Evolutionary conservation across 768 basidiomycete species (phyloP), one percentile per base, ranked within the genome.

Genomic region (Psilocybe sp.): DNA sequence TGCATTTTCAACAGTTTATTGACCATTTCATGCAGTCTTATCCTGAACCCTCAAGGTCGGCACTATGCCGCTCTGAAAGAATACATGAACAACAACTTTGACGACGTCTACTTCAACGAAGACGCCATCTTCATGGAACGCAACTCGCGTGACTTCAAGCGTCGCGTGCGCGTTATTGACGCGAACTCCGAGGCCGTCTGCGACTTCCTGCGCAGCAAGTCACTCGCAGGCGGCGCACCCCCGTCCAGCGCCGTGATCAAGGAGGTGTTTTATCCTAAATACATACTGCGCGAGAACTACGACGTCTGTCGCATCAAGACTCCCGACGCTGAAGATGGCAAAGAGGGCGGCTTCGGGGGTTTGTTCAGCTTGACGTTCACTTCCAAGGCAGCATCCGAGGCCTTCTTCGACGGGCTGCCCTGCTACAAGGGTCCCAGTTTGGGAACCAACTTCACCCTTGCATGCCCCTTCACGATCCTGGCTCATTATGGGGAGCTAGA

Each of bases 111-210:
- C 70, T 98, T 87, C 57, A 77, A 82, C 60, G 90, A 94, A 64
- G 96, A 99, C 61, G 93, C 91, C 37, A 82, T 98, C 49, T 96
- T 85, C 75, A 89, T 99, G 89, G 96, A 99, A 64, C 89, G 95
- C 57, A 99, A 99, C 70, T 98, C 96, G 14, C 90, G 96, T 44
- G 86, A 97, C 69, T 98, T 96, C 73, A 69, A 77, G 45, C 74
- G 71, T 7, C 90, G 96, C 47, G 78, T 93, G 56, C 74, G 74
- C 48, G 64, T 73, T 46, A 92, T 96, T 67, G 92, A 98, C 65
- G 65, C 67, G 31, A 98, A 96, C 65, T 75, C 95, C 3, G 85
- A 92, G 63, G 80, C 79, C 39, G 73, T 95, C 49, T 95, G 92
- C 66, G 86, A 89, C 47, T 82, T 87, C 64, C 74, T 99, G 23